Base-by-base conservation (phyloP, 371 early-diverging fungal genomes). In the Mortierella sp. region DNA sequence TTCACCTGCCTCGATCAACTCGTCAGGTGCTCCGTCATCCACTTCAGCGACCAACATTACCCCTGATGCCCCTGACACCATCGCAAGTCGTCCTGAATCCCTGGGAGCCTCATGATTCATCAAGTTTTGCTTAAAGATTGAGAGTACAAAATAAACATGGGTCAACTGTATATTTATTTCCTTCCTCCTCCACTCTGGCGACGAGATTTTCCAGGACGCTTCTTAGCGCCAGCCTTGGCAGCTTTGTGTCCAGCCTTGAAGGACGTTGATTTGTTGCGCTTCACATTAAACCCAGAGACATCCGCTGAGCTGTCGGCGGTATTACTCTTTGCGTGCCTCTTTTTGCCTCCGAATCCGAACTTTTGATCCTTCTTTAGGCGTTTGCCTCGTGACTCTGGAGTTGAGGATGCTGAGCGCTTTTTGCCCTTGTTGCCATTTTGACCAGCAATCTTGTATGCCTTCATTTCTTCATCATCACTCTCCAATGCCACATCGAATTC, bases 281-380 rank as follows among this genome's bases (percentile, higher is more conserved):
- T 90, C 32, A 83, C 81, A 62, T 83, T 90, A 75, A 93, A 94
- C 24, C 87, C 89, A 39, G 89, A 87, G 69, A 95, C 76, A 74
- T 93, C 96, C 35, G 89, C 90, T 64, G 92, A 87, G 39, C 92
- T 92, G 47, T 94, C 94, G 11, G 92, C 88, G 18, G 94, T 94
- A 83, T 98, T 98, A 65, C 89, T 85, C 87, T 96, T 98, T 49
- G 86, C 73, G 65, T 87, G 75, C 32, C 94, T 84, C 86, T 95
- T 95, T 84, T 90, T 91, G 58, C 98, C 97, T 57, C 97, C 97
- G 87, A 91, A 94, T 14, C 97, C 97, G 76, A 91, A 97, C 87
- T 94, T 96, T 43, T 81, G 81, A 63, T 81, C 70, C 65, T 81
- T 84, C 81, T 84, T 85, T 39, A 64, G 64, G 52, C 79, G 80